Conservation (phyloP, 192 early-diverging fungal species). For the Backusella liffmaniae region DNA sequence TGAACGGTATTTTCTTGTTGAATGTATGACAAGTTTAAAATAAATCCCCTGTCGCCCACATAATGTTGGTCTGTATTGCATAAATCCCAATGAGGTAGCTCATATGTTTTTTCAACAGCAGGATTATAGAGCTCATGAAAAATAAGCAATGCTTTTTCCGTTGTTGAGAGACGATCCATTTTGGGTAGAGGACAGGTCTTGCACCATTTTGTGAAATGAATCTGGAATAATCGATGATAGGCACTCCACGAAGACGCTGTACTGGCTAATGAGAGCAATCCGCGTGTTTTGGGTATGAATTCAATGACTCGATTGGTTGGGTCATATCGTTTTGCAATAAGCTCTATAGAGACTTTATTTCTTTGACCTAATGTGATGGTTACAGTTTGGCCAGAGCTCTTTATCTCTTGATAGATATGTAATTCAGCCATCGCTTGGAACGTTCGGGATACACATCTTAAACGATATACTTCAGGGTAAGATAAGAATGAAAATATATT, state of each 20-base stretch:
- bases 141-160: slow-evolving; percentile 17
- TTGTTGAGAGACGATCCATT: background rate
- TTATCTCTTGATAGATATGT: slow-evolving; percentile 15
- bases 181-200: background rate
- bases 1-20: background rate
- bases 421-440: slow-evolving; percentile 13
- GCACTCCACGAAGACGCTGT: slow-evolving; percentile 1
- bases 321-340: slow-evolving; percentile 17
- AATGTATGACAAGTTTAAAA: slow-evolving; percentile 24
- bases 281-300: slow-evolving; percentile 20
- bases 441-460: slow-evolving; percentile 4
- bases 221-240: slow-evolving; percentile 19
- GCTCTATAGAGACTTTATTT: background rate
- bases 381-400: background rate
- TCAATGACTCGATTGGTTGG: slow-evolving; percentile 20
- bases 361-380: slow-evolving; percentile 16
- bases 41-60: slow-evolving; percentile 28
- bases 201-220: slow-evolving; percentile 28
- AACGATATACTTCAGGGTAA: slow-evolving; percentile 17
- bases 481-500: slow-evolving; percentile 23
- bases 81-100: slow-evolving; percentile 12
- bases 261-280: background rate
- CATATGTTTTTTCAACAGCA: slow-evolving; percentile 19
- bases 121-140: slow-evolving; percentile 31
- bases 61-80: slow-evolving; percentile 19